These are phyloP conservation scores for Cystobasidium slooffiae DNA, from an alignment of 1,284 basidiomycete genomes.

Conservation along the genomic window DNA sequence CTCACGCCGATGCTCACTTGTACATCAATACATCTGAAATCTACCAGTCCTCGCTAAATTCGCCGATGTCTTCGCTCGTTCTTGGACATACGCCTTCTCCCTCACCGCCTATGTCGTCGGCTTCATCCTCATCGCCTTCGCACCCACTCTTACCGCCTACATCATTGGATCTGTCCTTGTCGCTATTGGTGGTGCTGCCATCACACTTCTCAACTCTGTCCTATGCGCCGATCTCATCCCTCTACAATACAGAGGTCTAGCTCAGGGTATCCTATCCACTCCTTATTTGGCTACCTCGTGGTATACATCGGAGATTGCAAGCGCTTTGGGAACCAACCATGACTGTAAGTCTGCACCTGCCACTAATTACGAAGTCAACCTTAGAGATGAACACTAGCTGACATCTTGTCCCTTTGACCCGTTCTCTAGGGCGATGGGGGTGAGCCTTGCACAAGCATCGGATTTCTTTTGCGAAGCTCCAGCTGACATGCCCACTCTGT, in stretches of 20 bases:
- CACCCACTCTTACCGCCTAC: constrained; percentile 45
- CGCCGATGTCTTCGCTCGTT: constrained; percentile 44
- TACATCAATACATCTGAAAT: background rate
- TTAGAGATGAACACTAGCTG: background rate
- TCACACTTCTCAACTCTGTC: constrained; percentile 42
- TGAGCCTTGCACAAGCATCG: background rate
- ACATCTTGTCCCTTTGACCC: no score
- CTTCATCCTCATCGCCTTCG: constrained; percentile 44
- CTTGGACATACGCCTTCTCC: constrained; percentile 37
- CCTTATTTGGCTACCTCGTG: constrained; percentile 45
- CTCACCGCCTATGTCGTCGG: constrained; percentile 43
- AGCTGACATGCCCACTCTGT: background rate
- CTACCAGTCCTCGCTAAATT: constrained; percentile 32
- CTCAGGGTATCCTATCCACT: constrained; percentile 43
- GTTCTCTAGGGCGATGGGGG: constrained; percentile 33
- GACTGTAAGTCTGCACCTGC: constrained; percentile 25
- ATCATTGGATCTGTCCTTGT: constrained; percentile 45
- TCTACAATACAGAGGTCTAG: constrained; percentile 45
- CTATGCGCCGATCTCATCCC: constrained; percentile 43
- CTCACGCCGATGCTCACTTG: background rate
- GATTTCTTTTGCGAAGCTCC: background rate
- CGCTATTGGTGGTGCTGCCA: constrained; percentile 41
- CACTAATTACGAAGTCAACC: background rate
- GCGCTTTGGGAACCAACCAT: constrained; percentile 33
- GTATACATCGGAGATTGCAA: constrained; percentile 47